Evolutionary conservation across 2,329 filamentous ascomycete genomes (phyloP).

Genomic region (Tothia fuscella): DNA sequence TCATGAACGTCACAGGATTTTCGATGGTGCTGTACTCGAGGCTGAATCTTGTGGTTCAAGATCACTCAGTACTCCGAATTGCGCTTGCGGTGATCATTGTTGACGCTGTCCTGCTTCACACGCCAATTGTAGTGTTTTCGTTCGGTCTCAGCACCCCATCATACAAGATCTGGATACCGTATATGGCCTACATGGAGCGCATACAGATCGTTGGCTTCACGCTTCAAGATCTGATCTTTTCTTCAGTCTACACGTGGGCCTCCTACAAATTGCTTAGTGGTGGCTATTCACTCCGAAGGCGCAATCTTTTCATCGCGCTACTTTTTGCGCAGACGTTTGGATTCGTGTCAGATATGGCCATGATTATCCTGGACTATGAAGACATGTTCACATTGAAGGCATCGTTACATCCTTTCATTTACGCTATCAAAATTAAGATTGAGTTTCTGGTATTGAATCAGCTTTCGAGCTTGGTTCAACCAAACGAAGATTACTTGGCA

Average conservation of each 20-base stretch:
- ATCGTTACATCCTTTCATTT: slow-evolving; percentile 7
- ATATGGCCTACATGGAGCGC: slow-evolving; percentile 2
- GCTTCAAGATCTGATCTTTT: slow-evolving; percentile 3
- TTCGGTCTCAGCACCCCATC: slow-evolving; percentile 1
- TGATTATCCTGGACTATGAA: slow-evolving; percentile 4
- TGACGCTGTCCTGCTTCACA: slow-evolving; percentile 5
- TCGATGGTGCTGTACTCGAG: slow-evolving; percentile 1
- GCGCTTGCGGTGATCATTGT: not conserved
- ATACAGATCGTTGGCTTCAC: slow-evolving; percentile 8
- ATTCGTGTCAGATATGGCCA: slow-evolving; percentile 4
- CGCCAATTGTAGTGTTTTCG: slow-evolving; percentile 6
- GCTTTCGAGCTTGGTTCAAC: not conserved
- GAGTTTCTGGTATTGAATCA: slow-evolving; percentile 8
- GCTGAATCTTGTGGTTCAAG: not conserved
- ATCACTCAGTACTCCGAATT: not conserved
- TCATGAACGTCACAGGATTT: slow-evolving; percentile 6
- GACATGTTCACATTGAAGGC: slow-evolving; percentile 9
- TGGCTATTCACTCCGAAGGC: not conserved
- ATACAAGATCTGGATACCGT: not conserved
- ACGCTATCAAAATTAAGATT: slow-evolving; percentile 8
- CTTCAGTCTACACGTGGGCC: slow-evolving; percentile 1
- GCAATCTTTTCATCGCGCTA: slow-evolving; percentile 7
- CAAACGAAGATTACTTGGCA: not conserved
- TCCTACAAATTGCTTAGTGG: not conserved
- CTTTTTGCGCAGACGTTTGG: slow-evolving; percentile 1